Conservation (phyloP, 805 yeast genomes). For the Teunomyces kruisii region DNA sequence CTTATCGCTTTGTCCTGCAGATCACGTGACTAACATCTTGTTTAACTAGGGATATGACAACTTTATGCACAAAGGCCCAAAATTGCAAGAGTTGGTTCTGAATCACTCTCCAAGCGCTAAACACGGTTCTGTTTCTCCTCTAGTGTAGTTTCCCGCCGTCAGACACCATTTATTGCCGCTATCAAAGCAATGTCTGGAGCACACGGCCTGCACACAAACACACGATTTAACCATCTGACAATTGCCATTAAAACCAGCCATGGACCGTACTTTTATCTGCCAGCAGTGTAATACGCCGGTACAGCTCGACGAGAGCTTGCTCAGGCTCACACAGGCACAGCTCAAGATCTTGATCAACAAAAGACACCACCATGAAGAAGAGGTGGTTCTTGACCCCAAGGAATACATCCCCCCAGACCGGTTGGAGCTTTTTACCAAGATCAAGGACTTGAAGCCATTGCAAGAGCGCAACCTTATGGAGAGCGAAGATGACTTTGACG, state of each 20-base stretch:
- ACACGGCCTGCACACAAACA: neutral
- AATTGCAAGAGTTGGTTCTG: too few species aligned
- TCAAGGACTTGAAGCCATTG: conserved; percentile 21
- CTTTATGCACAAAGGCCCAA: too few species aligned
- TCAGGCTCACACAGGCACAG: conserved; percentile 48
- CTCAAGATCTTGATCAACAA: conserved; percentile 55
- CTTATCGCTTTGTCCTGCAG: too few species aligned
- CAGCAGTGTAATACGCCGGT: conserved; percentile 64
- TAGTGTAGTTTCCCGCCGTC: too few species aligned
- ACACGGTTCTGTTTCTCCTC: too few species aligned
- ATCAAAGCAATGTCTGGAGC: too few species aligned
- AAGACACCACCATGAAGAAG: conserved; percentile 14
- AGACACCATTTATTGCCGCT: too few species aligned
- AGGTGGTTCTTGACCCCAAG: conserved; percentile 24
- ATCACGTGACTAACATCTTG: too few species aligned
- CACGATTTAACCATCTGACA: neutral
- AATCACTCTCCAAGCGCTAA: too few species aligned
- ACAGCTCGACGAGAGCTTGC: conserved; percentile 49
- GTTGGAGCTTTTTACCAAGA: conserved; percentile 29
- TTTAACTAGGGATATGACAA: too few species aligned
- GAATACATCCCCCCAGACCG: conserved; percentile 41
- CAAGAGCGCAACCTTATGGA: conserved; percentile 30
- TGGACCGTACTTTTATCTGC: conserved; percentile 37
- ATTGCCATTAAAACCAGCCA: conserved; percentile 1
- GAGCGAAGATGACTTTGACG: conserved; percentile 22